A percentile compares a stretch with the other conserved stretches of the same genome.
phyloP scores from a whole-genome alignment of 108 stramenopile genomes.

The Cyclostephanos invisitatus region DNA sequence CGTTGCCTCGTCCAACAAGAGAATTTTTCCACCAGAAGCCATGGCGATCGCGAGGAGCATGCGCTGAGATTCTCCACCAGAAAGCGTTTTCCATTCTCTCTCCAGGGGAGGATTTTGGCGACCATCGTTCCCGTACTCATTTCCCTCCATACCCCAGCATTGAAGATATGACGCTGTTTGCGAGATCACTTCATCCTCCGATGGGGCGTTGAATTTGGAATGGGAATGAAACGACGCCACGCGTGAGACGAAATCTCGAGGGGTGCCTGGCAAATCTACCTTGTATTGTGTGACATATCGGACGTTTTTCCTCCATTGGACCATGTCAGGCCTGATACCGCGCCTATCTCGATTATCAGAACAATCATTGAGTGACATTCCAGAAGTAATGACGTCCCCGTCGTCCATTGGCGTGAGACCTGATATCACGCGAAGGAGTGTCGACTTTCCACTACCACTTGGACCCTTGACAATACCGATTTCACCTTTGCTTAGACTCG shows the following conservation, averaged over 20 bases:
- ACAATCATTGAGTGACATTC: slow-evolving; percentile 33
- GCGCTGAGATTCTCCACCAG: slow-evolving; percentile 89
- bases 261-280: slow-evolving; percentile 50
- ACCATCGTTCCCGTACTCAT: not conserved
- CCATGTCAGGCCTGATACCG: slow-evolving; percentile 25
- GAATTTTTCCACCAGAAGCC: slow-evolving; percentile 52
- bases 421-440: slow-evolving; percentile 66
- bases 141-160: slow-evolving; percentile 41
- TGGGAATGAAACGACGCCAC: slow-evolving; percentile 15
- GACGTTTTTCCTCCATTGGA: slow-evolving; percentile 59
- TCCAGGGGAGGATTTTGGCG: slow-evolving; percentile 35
- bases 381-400: slow-evolving; percentile 24
- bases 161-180: slow-evolving; percentile 32
- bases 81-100: slow-evolving; percentile 71
- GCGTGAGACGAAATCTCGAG: slow-evolving; percentile 29
- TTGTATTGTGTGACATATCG: slow-evolving; percentile 78
- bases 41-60: slow-evolving; percentile 76
- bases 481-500: slow-evolving; percentile 36
- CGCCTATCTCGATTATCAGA: slow-evolving; percentile 7
- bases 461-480: slow-evolving; percentile 41
- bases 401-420: slow-evolving; percentile 59
- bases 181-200: slow-evolving; percentile 32
- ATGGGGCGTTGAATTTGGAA: slow-evolving; percentile 12
- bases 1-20: slow-evolving; percentile 53
- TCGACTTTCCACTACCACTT: slow-evolving; percentile 74